Base-by-base conservation (phyloP, 1,284 basidiomycete species). In the Tylopilus sp. region DNA sequence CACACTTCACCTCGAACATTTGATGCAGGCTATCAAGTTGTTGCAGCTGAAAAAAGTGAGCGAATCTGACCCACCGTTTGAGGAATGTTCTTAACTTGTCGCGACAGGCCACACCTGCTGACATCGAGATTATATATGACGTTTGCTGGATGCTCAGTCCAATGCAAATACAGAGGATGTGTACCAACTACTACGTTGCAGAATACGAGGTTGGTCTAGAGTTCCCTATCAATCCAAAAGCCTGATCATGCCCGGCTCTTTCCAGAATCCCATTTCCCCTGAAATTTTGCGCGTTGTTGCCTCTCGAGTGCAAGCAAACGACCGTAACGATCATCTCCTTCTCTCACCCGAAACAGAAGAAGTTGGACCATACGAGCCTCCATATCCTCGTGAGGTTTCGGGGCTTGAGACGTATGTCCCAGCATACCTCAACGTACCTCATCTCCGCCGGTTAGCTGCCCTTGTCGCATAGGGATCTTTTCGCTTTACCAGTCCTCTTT, bases 71-170 rank as follows among this genome's bases (percentile, higher is more conserved):
- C 18, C 29, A 33, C 26, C 2, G 21, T 34, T 18, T 6, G 35
- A 46, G 17, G 8, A 40, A 35, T 18, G 46, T 60, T 37, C 58
- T 45, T 51, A 42, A 58, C 44, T 38, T 20, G 4, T 15, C 42
- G 53, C 51, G 29, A 46, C 48, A 94, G 91, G 86, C 92, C 8
- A 91, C 92, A 1, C 77, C 91, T 35, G 85, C 87, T 24, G 94
- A 98, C 68, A 96, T 98, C 57, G 94, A 99, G 70, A 98, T 99
- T 62, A 95, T 98, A 62, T 99, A 97, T 67, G 90, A 96, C 67
- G 95, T 99, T 49, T 99, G 94, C 77, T 99, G 96, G 96, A 99
- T 99, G 87, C 77, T 99, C 47, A 98, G 94, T 53, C 96, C 96
- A 0, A 95, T 95, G 67, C 96, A 99, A 71, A 99, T 99, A 61